phyloP scores from a whole-genome alignment of 306 rosid species.

The Lathyrus oleraceus region DNA sequence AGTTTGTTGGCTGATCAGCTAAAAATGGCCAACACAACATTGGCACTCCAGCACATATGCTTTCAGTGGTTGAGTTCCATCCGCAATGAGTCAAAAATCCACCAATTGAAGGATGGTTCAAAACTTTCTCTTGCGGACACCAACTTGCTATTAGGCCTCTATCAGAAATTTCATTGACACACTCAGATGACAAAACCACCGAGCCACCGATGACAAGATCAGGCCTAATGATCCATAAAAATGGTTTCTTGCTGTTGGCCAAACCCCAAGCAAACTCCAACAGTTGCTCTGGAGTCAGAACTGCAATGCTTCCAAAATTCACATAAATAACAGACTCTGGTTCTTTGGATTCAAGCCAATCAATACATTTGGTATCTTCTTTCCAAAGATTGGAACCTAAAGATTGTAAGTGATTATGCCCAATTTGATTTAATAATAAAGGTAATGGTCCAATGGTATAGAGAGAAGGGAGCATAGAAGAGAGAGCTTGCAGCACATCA shows the following conservation, averaged over 20 bases:
- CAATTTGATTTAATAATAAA: not conserved
- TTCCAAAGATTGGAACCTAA: slow-evolving; percentile 21
- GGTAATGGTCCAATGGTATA: slow-evolving; percentile 19
- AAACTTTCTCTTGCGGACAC: slow-evolving; percentile 32
- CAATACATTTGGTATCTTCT: slow-evolving; percentile 15
- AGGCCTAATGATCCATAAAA: slow-evolving; percentile 33
- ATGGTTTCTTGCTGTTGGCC: slow-evolving; percentile 30
- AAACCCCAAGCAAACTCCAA: slow-evolving; percentile 33
- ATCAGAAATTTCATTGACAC: slow-evolving; percentile 17
- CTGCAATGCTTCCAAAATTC: slow-evolving; percentile 17
- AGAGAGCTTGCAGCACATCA: slow-evolving; percentile 2
- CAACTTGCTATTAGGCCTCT: slow-evolving; percentile 26
- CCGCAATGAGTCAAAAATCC: slow-evolving; percentile 34
- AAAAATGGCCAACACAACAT: slow-evolving; percentile 33
- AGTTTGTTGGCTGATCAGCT: slow-evolving; percentile 1
- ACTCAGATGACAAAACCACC: not conserved
- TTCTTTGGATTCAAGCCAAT: slow-evolving; percentile 22
- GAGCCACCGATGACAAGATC: slow-evolving; percentile 25
- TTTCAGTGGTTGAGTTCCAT: slow-evolving; percentile 30
- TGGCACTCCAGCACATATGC: slow-evolving; percentile 27
- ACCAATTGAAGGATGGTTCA: slow-evolving; percentile 34
- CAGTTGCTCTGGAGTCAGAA: not conserved
- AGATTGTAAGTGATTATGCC: not conserved
- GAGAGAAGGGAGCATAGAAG: not conserved
- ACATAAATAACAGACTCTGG: not conserved